These are phyloP conservation scores for Fomitopsis serialis DNA, from an alignment of 768 basidiomycete genomes.

Conservation along the genomic window DNA sequence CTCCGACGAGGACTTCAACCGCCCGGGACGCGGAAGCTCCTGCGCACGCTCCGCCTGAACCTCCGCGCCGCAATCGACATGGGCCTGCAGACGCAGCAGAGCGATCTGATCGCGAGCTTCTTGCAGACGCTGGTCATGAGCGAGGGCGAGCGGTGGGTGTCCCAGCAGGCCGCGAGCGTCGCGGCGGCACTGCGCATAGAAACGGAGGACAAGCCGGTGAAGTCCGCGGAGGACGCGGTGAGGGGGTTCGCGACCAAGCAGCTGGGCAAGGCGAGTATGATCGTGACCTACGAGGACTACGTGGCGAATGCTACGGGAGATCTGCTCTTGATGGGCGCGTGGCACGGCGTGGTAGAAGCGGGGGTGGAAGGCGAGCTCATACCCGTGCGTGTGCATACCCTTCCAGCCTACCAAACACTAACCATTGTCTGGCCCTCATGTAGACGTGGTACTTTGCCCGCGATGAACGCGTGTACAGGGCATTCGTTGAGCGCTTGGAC, in stretches of 20 bases:
- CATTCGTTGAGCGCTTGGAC: slow-evolving; percentile 45
- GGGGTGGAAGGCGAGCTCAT: slow-evolving; percentile 55
- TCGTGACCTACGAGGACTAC: slow-evolving; percentile 86
- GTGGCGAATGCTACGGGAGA: slow-evolving; percentile 89
- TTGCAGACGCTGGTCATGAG: slow-evolving; percentile 95
- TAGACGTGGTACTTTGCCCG: slow-evolving; percentile 92
- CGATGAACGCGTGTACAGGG: slow-evolving; percentile 80
- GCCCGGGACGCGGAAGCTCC: slow-evolving; percentile 61
- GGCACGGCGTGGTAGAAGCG: slow-evolving; percentile 58
- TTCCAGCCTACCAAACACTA: background rate
- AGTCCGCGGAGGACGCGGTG: slow-evolving; percentile 69
- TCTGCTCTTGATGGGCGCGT: slow-evolving; percentile 75
- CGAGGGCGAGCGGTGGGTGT: slow-evolving; percentile 91
- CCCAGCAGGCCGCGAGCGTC: slow-evolving; percentile 60
- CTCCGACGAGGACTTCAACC: slow-evolving; percentile 69
- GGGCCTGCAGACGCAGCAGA: slow-evolving; percentile 75
- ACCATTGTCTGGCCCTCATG: background rate
- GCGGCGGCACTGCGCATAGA: slow-evolving; percentile 66
- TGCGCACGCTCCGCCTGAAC: slow-evolving; percentile 80
- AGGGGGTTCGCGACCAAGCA: slow-evolving; percentile 85
- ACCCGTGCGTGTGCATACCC: slow-evolving; percentile 47
- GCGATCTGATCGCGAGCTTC: slow-evolving; percentile 85
- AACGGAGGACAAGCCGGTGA: slow-evolving; percentile 67
- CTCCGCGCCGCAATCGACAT: slow-evolving; percentile 91
- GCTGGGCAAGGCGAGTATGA: slow-evolving; percentile 68